Conservation (phyloP, 768 basidiomycete species). For the Paxillus involutus region DNA sequence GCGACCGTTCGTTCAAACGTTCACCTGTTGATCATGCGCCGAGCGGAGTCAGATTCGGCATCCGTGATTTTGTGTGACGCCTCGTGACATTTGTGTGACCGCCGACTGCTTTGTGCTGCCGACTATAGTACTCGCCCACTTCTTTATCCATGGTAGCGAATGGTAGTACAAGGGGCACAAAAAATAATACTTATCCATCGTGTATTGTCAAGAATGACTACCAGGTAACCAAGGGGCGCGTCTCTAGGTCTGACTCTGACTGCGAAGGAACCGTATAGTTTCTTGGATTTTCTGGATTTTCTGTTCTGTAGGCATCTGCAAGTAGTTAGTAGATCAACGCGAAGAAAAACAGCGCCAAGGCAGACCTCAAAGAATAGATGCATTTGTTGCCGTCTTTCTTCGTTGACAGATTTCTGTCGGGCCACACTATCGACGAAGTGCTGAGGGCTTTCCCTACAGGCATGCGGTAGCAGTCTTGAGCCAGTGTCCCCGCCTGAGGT, state of each 20-base stretch:
- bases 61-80: too few species aligned
- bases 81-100: too few species aligned
- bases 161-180: too few species aligned
- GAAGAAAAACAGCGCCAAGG: not conserved
- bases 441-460: conserved; percentile 17
- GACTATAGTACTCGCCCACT: too few species aligned
- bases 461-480: not conserved
- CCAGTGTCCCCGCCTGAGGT: not conserved
- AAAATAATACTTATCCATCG: too few species aligned
- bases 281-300: conserved; percentile 54
- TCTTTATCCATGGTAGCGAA: too few species aligned
- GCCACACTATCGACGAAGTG: conserved; percentile 50
- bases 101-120: too few species aligned
- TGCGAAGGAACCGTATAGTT: conserved; percentile 41
- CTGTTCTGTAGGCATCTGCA: conserved; percentile 55
- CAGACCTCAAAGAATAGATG: conserved; percentile 51
- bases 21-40: too few species aligned
- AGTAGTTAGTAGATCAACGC: conserved; percentile 1
- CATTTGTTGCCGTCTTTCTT: conserved; percentile 44
- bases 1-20: too few species aligned
- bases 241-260: conserved; percentile 2
- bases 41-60: too few species aligned
- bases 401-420: conserved; percentile 36
- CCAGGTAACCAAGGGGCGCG: too few species aligned
- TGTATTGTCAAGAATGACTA: too few species aligned